Base-by-base conservation (phyloP, 345 rosid species). In the Clausena lansium region DNA sequence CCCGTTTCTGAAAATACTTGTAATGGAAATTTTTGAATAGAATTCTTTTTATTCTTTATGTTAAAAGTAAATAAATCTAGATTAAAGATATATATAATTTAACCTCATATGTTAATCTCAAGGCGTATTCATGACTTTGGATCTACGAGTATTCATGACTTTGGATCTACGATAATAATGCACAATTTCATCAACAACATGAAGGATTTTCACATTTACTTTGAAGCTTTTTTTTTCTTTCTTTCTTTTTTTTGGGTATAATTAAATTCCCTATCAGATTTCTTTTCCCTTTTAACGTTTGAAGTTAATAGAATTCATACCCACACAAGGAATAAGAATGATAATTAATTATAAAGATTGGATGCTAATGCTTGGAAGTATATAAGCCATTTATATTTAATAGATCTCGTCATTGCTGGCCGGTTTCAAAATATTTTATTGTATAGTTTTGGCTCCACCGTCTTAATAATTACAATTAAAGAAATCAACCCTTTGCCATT, bases 271-370 rank as follows among this genome's bases (percentile, higher is more conserved):
- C 61, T 6, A 17, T 30, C 57, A 30, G 22, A 71, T 52, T 32
- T 28, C 3, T 22, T 28, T 35, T 2, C 64, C 8, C 24, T 11
- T 22, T 52, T 58, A 2, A 35, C 1, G 27, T 73, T 17, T 1
- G 30, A 38, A 39, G 41, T 14, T 38, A 74, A 27, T 41, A 17
- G 30, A 64, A 30, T 61, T 61, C 28, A 36, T 58, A 14, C 52
- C 54, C 35, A 4, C 55, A 47, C 28, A 19, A 13, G 55, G 52
- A 61, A 74, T 74, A 74, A 28, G 30, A 39, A 28, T 30, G 59
- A 10, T 74, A 19, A 38, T 73, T 69, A 73, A 59, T 60, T 60
- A 60, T 25, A 38, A 17, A 6, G 50, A 75, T 75, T 14, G 70
- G 76, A 75, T n/a, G 41, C 24, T 32, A 47, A 22, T 63, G 11